These are phyloP conservation scores for Tricladium varicosporioides DNA, from an alignment of 2,329 filamentous ascomycete genomes.

Conservation along the genomic window DNA sequence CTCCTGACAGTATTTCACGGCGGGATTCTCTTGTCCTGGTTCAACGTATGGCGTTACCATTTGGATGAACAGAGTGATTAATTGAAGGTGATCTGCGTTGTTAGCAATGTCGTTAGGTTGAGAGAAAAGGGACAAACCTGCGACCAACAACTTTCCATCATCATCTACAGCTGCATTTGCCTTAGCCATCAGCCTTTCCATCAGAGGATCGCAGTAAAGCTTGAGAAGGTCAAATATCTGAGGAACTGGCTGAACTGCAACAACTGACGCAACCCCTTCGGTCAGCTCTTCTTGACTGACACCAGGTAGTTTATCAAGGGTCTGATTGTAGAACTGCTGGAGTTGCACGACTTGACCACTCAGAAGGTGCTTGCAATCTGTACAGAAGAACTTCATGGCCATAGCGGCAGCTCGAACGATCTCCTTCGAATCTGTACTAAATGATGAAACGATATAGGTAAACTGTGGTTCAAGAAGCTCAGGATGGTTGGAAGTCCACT, in stretches of 20 bases:
- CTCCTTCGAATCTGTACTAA: constrained; percentile 83
- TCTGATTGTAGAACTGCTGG: constrained; percentile 87
- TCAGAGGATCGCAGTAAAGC: constrained; percentile 87
- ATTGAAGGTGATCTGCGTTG: constrained; percentile 73
- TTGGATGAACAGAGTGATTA: constrained; percentile 89
- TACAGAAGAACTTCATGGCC: constrained; percentile 95
- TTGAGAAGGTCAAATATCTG: constrained; percentile 85
- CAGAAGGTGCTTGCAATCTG: constrained; percentile 85
- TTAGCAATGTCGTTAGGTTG: constrained; percentile 1
- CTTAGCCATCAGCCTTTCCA: constrained; percentile 80
- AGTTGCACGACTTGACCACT: constrained; percentile 81
- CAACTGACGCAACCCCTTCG: constrained; percentile 88
- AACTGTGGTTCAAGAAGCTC: constrained; percentile 91
- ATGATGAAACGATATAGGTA: constrained; percentile 92
- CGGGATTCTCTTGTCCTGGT: constrained; percentile 74
- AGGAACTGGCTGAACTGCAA: constrained; percentile 77
- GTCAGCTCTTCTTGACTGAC: constrained; percentile 94
- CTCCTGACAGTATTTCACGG: constrained; percentile 94
- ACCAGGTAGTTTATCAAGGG: constrained; percentile 81
- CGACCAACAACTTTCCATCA: constrained; percentile 79
- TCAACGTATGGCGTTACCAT: constrained; percentile 71
- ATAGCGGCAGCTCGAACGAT: constrained; percentile 89
- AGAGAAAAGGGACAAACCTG: constrained; percentile 53
- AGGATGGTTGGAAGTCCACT: constrained; percentile 94
- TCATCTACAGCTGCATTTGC: constrained; percentile 84